Percentiles rank a stretch among this genome's conserved stretches.
Evolutionary conservation across 768 basidiomycete genomes (phyloP).

Genomic region (Clitopilus passeckerianus): DNA sequence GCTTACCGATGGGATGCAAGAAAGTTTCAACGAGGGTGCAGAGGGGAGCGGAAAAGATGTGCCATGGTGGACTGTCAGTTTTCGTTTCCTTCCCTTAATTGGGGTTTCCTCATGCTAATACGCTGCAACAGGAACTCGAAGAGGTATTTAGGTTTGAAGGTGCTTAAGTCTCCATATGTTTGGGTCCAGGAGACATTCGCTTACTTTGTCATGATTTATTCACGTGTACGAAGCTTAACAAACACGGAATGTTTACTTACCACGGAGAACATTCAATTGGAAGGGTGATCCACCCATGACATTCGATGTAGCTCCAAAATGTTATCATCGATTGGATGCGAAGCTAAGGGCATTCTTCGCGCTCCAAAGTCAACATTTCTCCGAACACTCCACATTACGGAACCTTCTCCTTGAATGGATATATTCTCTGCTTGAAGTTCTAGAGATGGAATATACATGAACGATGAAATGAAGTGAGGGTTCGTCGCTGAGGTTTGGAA

Average conservation of each 20-base stretch:
- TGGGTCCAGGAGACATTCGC: background rate
- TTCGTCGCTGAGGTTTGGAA: no score
- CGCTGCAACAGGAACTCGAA: slow-evolving; percentile 35
- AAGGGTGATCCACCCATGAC: no score
- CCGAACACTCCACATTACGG: no score
- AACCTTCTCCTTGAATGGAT: no score
- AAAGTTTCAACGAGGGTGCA: slow-evolving; percentile 67
- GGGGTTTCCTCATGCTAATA: background rate
- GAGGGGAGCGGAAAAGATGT: slow-evolving; percentile 61
- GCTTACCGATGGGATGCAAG: slow-evolving; percentile 74
- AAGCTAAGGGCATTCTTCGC: no score
- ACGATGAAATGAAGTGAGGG: no score
- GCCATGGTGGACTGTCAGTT: slow-evolving; percentile 66
- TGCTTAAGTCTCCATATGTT: background rate
- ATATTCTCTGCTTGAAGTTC: no score
- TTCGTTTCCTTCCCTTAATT: background rate
- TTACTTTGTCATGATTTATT: background rate
- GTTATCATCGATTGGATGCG: no score
- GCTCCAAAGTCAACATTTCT: no score
- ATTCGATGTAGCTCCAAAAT: no score
- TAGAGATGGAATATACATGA: no score
- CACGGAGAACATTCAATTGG: no score
- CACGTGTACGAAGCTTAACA: background rate
- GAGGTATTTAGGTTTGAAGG: slow-evolving; percentile 74
- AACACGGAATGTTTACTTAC: background rate